phyloP scores from a whole-genome alignment of 1,284 basidiomycete genomes.

The Takashimella koratensis region DNA sequence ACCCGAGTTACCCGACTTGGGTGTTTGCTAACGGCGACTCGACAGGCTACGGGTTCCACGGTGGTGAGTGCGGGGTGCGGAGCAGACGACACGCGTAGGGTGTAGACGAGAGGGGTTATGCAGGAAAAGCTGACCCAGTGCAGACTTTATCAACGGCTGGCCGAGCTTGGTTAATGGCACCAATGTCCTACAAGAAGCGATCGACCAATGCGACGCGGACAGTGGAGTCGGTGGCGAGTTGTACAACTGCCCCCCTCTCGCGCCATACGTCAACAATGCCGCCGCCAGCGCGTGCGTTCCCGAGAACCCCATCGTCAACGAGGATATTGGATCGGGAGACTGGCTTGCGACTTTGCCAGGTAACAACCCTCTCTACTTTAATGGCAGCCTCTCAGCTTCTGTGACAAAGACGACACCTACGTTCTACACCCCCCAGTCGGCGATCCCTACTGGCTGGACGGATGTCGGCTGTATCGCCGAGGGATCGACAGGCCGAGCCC shows the following conservation, averaged over 20 bases:
- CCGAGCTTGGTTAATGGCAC: conserved; percentile 8
- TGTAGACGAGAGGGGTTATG: neutral
- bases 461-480: conserved; percentile 31
- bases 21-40: conserved; percentile 28
- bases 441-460: conserved; percentile 11
- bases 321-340: conserved; percentile 20
- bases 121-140: neutral
- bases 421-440: neutral
- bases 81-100: too few relatives aligned
- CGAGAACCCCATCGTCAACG: conserved; percentile 23
- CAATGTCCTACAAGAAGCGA: conserved; percentile 19
- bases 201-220: conserved; percentile 19
- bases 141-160: conserved; percentile 22
- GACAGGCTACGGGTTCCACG: conserved; percentile 25
- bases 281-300: conserved; percentile 22
- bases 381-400: neutral
- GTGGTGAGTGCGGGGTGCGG: conserved; percentile 1
- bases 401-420: neutral
- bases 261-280: conserved; percentile 22
- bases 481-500: conserved; percentile 20
- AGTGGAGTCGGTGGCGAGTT: conserved; percentile 20
- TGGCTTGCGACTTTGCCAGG: conserved; percentile 2
- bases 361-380: conserved; percentile 1
- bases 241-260: conserved; percentile 22
- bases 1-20: neutral